Evolutionary conservation across 2,329 filamentous ascomycete genomes (phyloP).

Genomic region (Botrytis hyacinthi): DNA sequence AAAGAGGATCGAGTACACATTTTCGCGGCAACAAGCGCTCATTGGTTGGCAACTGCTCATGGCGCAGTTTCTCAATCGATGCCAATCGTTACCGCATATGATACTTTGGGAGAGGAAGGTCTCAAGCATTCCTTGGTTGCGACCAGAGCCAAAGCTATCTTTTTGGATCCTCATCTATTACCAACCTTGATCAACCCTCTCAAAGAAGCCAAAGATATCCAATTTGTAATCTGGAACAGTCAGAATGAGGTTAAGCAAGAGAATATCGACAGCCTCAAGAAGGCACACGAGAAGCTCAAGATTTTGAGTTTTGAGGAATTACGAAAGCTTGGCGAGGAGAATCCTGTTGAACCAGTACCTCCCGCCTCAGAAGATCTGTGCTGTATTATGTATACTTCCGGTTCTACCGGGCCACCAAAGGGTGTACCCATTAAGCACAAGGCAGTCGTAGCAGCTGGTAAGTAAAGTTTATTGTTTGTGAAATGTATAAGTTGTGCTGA

Average conservation of each 20-base stretch:
- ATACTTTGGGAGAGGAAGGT: slow-evolving; percentile 81
- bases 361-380: slow-evolving; percentile 76
- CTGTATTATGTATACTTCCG: slow-evolving; percentile 84
- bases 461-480: slow-evolving; percentile 61
- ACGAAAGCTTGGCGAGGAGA: slow-evolving; percentile 50
- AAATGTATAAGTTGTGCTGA: neutral
- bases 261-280: slow-evolving; percentile 50
- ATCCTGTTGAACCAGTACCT: slow-evolving; percentile 66
- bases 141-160: slow-evolving; percentile 78
- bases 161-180: slow-evolving; percentile 76
- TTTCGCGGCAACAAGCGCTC: slow-evolving; percentile 65
- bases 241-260: slow-evolving; percentile 49
- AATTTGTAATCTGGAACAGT: slow-evolving; percentile 53
- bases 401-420: slow-evolving; percentile 85
- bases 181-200: slow-evolving; percentile 56
- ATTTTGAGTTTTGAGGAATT: slow-evolving; percentile 54
- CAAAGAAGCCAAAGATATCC: slow-evolving; percentile 53
- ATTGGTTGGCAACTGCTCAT: slow-evolving; percentile 52
- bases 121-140: slow-evolving; percentile 82
- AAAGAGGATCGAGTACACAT: slow-evolving; percentile 69
- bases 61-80: slow-evolving; percentile 74
- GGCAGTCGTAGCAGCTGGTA: slow-evolving; percentile 76
- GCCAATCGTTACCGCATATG: slow-evolving; percentile 90
- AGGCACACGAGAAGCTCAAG: slow-evolving; percentile 52
- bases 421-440: slow-evolving; percentile 83